Evolutionary conservation across 129 eudicot species (phyloP), one percentile per base, ranked within the genome.

Genomic region (Lonicera japonica): DNA sequence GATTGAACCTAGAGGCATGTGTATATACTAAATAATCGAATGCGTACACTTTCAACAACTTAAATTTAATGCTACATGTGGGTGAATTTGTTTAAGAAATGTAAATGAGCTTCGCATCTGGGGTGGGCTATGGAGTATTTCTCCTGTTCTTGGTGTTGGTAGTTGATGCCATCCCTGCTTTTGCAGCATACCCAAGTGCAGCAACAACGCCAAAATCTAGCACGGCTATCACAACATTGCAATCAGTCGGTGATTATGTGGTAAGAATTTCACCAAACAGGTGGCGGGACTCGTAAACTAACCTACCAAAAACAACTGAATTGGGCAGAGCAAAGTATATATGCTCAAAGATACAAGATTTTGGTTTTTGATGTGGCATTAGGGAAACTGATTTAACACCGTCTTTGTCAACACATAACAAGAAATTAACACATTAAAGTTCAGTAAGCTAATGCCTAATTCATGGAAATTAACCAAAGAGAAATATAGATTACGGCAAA

Each of bases 161-260:
- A n/a, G n/a, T n/a, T n/a, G n/a, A 87, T 0, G 88, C 75, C 7
- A 84, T 88, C 8, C 95, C 88, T 1, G 92, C 88, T 57, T 87
- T 83, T 0, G 58, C 92, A 5, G 92, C 95, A 46, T 81, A 84
- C 18, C 95, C 95, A 0, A 84, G 70, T 5, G 92, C 95, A 16
- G 92, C 91, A 55, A 87, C 92, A 9, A 87, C 86, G 0, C 92
- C 92, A n/a, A 92, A 87, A 61, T 87, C 95, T n/a, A 88, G 95
- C 41, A 87, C 88, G 1, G 92, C 84, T 9, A 87, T 87, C 51
- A 87, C 95, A 34, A 81, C 84, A 48, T 87, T 88, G 52, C 92
- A 87, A 25, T 81, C 95, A 34, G 83, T 92, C 0, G 88, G 86
- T 6, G 95, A 63, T 53, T 83, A 92, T 0, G 68, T 70, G 2